These are phyloP conservation scores for Cytidiella melzeri DNA, from an alignment of 768 basidiomycete genomes.

Conservation along the genomic window DNA sequence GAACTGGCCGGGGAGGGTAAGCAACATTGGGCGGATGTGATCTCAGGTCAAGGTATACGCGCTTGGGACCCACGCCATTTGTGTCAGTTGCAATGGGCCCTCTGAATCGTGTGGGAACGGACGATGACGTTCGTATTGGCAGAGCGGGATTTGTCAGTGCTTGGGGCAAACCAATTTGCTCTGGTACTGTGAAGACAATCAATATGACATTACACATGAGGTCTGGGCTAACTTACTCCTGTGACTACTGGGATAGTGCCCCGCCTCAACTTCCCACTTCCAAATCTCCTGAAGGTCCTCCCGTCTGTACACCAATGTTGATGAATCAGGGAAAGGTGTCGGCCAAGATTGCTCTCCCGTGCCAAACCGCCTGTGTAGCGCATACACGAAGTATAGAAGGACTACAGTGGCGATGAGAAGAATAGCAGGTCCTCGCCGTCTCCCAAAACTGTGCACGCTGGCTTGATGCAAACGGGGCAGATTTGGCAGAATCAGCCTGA, in stretches of 20 bases:
- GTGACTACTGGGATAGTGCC: constrained; percentile 85
- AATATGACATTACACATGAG: constrained; percentile 1
- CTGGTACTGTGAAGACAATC: constrained; percentile 49
- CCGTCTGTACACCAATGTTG: constrained; percentile 69
- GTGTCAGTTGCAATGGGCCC: constrained; percentile 49
- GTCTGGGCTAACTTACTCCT: constrained; percentile 49
- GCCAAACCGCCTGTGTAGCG: constrained; percentile 55
- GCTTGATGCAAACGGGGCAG: constrained; percentile 53
- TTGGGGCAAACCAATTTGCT: constrained; percentile 51
- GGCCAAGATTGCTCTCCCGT: constrained; percentile 61
- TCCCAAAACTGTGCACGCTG: constrained; percentile 50
- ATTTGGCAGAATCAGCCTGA: constrained; percentile 58
- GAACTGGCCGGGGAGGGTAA: constrained; percentile 82
- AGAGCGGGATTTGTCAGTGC: constrained; percentile 69
- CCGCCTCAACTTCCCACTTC: constrained; percentile 92
- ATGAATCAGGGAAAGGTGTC: constrained; percentile 45
- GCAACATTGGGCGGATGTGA: constrained; percentile 56
- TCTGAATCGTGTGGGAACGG: constrained; percentile 43
- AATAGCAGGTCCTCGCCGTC: constrained; percentile 43
- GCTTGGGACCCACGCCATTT: constrained; percentile 67
- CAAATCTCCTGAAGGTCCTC: constrained; percentile 87
- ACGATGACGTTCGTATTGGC: constrained; percentile 44
- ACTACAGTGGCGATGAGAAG: constrained; percentile 37
- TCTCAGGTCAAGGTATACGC: constrained; percentile 72
- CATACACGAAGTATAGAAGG: constrained; percentile 50